A percentile compares a stretch with the other conserved stretches of the same genome.
Conservation (phyloP, 192 early-diverging fungal genomes). For the Podila clonocystis region DNA sequence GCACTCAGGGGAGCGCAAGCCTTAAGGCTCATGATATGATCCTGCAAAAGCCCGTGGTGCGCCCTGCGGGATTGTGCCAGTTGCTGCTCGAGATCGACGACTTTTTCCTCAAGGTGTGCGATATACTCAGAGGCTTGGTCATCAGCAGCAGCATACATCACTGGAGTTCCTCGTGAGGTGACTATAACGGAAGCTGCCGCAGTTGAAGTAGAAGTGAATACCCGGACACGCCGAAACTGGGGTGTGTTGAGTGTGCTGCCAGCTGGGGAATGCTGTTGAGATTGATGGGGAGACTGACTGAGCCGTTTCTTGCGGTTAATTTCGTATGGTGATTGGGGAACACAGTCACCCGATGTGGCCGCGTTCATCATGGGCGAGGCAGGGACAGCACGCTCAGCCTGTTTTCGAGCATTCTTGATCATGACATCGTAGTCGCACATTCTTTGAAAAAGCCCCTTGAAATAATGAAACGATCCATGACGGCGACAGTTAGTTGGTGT, state of each 20-base stretch:
- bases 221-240: not conserved
- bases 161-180: not conserved
- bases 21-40: conserved; percentile 22
- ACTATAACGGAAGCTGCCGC: not conserved
- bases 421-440: conserved; percentile 22
- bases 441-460: conserved; percentile 23
- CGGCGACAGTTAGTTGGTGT: not conserved
- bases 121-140: not conserved
- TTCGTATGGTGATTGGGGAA: not conserved
- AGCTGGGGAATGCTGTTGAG: not conserved
- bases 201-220: not conserved
- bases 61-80: conserved; percentile 16
- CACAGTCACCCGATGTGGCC: not conserved
- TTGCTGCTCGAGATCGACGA: conserved; percentile 21
- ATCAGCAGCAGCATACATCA: not conserved
- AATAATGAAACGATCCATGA: not conserved
- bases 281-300: not conserved
- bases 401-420: conserved; percentile 18
- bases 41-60: conserved; percentile 22
- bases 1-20: not conserved
- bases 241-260: not conserved
- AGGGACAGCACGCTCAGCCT: not conserved
- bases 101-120: not conserved
- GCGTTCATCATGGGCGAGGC: not conserved
- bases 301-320: not conserved